Evolutionary conservation across 768 basidiomycete species (phyloP).

Genomic region (Hysterangium stoloniferum): DNA sequence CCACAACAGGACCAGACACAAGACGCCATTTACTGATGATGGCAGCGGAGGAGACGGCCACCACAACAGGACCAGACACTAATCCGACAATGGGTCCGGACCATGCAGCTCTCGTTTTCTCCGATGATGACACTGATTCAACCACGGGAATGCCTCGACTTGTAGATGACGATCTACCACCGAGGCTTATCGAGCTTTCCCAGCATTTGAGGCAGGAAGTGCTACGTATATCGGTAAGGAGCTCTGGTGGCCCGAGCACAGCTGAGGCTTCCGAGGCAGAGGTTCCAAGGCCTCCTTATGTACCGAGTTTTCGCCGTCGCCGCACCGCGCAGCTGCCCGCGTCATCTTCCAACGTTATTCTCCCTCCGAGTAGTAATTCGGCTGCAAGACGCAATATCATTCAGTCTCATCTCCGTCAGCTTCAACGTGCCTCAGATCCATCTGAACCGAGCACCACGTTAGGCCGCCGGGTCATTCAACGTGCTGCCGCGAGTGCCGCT

Average conservation of each 20-base stretch:
- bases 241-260: too few relatives aligned
- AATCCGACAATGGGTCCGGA: background rate
- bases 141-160: too few relatives aligned
- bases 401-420: constrained; percentile 1
- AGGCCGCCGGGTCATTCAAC: background rate
- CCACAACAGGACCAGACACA: background rate
- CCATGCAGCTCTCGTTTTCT: background rate
- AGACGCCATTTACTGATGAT: background rate
- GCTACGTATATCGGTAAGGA: too few relatives aligned
- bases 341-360: background rate
- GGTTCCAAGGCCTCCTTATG: background rate
- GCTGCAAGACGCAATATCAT: constrained; percentile 7
- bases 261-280: too few relatives aligned
- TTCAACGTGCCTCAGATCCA: background rate
- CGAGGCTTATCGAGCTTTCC: too few relatives aligned
- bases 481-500: background rate
- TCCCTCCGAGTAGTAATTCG: background rate
- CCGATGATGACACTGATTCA: constrained; percentile 1
- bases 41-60: background rate
- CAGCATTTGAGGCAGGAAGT: too few relatives aligned
- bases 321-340: background rate
- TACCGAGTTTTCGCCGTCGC: background rate
- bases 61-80: background rate
- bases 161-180: too few relatives aligned
- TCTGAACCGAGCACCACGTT: constrained; percentile 1